These are phyloP conservation scores for Candida sp. DNA, from an alignment of 1,139 yeast genomes.

Conservation along the genomic window DNA sequence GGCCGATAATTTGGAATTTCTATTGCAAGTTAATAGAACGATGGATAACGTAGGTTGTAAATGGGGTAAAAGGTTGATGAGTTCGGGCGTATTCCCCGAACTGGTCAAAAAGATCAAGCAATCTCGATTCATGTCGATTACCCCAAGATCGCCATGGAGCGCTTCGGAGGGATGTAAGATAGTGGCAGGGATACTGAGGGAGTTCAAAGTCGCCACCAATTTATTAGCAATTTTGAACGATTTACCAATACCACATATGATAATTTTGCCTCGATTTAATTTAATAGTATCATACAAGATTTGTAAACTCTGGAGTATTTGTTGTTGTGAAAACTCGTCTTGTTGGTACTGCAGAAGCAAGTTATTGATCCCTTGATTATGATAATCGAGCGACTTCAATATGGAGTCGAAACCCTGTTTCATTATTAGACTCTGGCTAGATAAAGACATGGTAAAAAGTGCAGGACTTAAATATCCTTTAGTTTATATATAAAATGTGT, in stretches of 20 bases:
- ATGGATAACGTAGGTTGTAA: constrained; percentile 52
- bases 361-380: constrained; percentile 31
- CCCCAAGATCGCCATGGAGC: constrained; percentile 85
- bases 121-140: constrained; percentile 56
- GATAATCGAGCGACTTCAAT: constrained; percentile 25
- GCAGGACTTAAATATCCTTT: too few relatives aligned
- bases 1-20: constrained; percentile 42
- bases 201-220: constrained; percentile 77
- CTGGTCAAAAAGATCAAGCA: constrained; percentile 68
- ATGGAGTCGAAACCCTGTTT: constrained; percentile 16
- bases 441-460: neutral
- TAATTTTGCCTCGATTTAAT: constrained; percentile 58
- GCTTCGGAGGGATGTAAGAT: constrained; percentile 84
- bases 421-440: neutral
- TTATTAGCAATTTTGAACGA: constrained; percentile 76
- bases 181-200: constrained; percentile 68
- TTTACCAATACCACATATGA: constrained; percentile 82
- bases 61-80: constrained; percentile 58
- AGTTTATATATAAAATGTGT: too few relatives aligned
- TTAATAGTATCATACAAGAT: constrained; percentile 48
- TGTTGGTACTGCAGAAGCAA: constrained; percentile 26
- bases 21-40: constrained; percentile 61
- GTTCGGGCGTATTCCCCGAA: constrained; percentile 83
- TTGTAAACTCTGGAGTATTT: constrained; percentile 48
- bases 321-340: constrained; percentile 43